Base-by-base conservation (phyloP, 768 basidiomycete species). In the Lepiota brunneoincarnata region DNA sequence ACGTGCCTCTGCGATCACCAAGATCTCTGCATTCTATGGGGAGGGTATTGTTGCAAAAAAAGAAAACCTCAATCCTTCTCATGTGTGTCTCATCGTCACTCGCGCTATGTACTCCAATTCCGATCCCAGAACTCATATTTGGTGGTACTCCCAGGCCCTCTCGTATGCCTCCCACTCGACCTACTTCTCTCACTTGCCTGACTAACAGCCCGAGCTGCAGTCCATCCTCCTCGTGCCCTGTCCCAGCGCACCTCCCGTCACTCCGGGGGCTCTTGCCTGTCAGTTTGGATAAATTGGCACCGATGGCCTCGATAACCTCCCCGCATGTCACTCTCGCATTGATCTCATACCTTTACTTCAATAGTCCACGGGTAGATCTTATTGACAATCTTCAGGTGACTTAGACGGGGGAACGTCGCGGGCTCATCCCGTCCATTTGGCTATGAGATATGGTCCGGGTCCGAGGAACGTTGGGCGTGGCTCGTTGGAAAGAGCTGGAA, bases 351-450 rank as follows among this genome's bases (percentile, higher is more conserved):
- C 77, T 82, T 46, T 89, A 77, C 52, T 82, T 82, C 6, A 86
- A 71, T 88, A 64, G 87, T 88, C 91, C 91, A 93, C 1, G 91
- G 91, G 40, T 80, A 85, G 39, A 76, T 71, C 42, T 73, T 66
- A 10, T 79, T 80, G 59, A 86, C 80, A 54, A 87, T 71, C 50
- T 80, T 77, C 54, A 87, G 71, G 53, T 84, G 77, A 17, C 69
- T 69, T 21, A 86, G 78, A 43, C 86, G 82, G 2, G 86, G 86
- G n/a, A 87, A 72, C 2, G 85, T 86, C 26, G 86, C 86, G 4
- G 86, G 85, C 61, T 86, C 81, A 60, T 83, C 80, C 11, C 88
- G 80, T 6, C 89, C 87, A 28, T 70, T 73, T 4, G 79, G 73
- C 89, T 89, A 91, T 0, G 87, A 88, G 20, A 81, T 72, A 37